These are phyloP conservation scores for Pythium brachiatum DNA, from an alignment of 352 stramenopile genomes.

Conservation along the genomic window DNA sequence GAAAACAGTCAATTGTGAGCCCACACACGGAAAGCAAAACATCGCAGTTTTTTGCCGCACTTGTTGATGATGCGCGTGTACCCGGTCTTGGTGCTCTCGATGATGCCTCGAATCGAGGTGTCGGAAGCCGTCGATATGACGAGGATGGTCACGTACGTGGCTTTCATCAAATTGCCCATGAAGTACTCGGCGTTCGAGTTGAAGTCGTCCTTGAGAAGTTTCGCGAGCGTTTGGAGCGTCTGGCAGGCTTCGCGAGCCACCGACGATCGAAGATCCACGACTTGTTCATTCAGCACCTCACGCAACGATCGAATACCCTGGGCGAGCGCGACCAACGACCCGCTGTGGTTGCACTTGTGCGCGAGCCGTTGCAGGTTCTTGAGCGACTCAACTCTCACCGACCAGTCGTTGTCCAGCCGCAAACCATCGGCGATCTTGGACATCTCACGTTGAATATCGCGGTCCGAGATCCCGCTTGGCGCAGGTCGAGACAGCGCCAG, in stretches of 20 bases:
- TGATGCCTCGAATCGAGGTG: constrained; percentile 66
- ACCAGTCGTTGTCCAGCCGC: constrained; percentile 69
- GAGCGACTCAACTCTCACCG: constrained; percentile 66
- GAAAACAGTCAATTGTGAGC: neutral
- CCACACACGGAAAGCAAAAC: neutral
- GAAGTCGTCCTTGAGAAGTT: constrained; percentile 66
- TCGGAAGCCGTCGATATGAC: constrained; percentile 79
- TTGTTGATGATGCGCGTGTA: constrained; percentile 73
- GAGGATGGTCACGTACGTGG: constrained; percentile 86
- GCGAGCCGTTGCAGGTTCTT: constrained; percentile 61
- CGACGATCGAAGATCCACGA: constrained; percentile 73
- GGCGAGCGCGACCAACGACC: constrained; percentile 31
- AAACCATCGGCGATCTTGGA: constrained; percentile 54
- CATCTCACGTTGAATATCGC: constrained; percentile 62
- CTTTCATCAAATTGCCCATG: constrained; percentile 70
- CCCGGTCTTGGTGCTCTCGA: constrained; percentile 70
- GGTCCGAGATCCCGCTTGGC: constrained; percentile 39
- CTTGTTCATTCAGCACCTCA: constrained; percentile 67
- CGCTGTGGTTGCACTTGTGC: constrained; percentile 39
- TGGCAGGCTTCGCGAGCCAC: constrained; percentile 74
- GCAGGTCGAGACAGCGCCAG: neutral
- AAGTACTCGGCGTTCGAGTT: constrained; percentile 74
- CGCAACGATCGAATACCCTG: constrained; percentile 51
- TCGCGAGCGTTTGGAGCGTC: constrained; percentile 64
- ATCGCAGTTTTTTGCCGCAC: constrained; percentile 30